Evolutionary conservation across 805 yeast species (phyloP).

Genomic region (Metschnikowia amazonensis): DNA sequence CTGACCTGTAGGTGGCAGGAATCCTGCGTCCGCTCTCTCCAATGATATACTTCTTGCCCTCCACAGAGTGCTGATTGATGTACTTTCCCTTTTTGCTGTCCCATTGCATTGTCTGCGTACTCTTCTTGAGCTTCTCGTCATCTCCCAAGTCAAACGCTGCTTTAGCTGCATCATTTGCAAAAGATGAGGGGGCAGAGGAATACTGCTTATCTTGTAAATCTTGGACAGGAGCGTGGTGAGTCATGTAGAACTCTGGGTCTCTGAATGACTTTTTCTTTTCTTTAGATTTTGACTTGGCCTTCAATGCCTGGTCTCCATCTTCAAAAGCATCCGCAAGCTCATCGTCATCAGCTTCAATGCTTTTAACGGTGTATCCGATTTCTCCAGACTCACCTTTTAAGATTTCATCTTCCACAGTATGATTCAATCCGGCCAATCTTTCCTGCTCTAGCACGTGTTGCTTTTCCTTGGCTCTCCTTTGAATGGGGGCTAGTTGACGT

Average conservation of each 20-base stretch:
- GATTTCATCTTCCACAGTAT: constrained; percentile 70
- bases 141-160: constrained; percentile 82
- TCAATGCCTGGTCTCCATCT: constrained; percentile 45
- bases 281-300: constrained; percentile 23
- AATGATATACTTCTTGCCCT: constrained; percentile 73
- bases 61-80: constrained; percentile 73
- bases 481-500: constrained; percentile 83
- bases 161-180: constrained; percentile 76
- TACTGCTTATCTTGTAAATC: constrained; percentile 79
- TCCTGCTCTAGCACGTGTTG: constrained; percentile 66
- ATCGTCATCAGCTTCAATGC: constrained; percentile 40
- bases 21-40: constrained; percentile 92
- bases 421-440: constrained; percentile 69
- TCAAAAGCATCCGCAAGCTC: constrained; percentile 49
- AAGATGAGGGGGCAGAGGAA: constrained; percentile 47
- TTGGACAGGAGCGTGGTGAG: constrained; percentile 84
- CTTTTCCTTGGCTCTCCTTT: constrained; percentile 69
- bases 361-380: constrained; percentile 44
- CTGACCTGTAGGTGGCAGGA: constrained; percentile 88
- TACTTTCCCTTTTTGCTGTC: constrained; percentile 90
- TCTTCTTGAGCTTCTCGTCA: constrained; percentile 68
- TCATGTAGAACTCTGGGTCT: constrained; percentile 77
- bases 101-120: constrained; percentile 81
- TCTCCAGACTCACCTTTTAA: constrained; percentile 49
- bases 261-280: constrained; percentile 49